Conservation (phyloP, 257 asterid species). For the Echium plantagineum region DNA sequence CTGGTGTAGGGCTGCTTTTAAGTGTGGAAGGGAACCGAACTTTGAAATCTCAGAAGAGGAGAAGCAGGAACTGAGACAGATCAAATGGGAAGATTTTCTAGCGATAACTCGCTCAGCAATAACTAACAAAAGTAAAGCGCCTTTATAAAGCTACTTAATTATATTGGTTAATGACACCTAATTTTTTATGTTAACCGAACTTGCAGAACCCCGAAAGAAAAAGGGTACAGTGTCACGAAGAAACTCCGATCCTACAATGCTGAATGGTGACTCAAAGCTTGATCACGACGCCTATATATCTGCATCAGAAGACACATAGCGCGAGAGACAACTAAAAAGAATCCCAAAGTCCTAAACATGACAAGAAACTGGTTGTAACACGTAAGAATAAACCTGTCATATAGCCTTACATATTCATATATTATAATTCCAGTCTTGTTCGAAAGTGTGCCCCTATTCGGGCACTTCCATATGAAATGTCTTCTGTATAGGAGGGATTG, state of each 20-base stretch:
- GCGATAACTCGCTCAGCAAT: constrained; percentile 76
- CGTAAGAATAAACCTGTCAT: background rate
- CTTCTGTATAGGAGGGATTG: background rate
- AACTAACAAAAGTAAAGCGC: constrained; percentile 51
- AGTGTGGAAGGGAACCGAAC: constrained; percentile 98
- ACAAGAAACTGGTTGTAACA: no score
- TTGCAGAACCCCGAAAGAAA: constrained; percentile 50
- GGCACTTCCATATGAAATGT: background rate
- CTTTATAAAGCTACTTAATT: background rate
- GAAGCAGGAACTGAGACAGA: constrained; percentile 57
- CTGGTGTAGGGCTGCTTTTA: constrained; percentile 77
- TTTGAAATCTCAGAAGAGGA: constrained; percentile 79
- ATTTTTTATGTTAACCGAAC: constrained; percentile 4
- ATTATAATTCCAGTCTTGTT: constrained; percentile 10
- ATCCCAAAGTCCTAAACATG: constrained; percentile 24
- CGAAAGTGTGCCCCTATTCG: background rate
- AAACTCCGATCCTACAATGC: constrained; percentile 19
- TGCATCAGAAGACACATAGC: constrained; percentile 45
- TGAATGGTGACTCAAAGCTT: constrained; percentile 33
- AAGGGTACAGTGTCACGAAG: constrained; percentile 28
- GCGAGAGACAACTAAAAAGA: constrained; percentile 14
- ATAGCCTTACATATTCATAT: constrained; percentile 9
- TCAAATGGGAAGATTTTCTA: constrained; percentile 75
- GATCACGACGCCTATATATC: constrained; percentile 40
- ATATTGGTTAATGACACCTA: background rate